Percentiles rank a stretch among this genome's conserved stretches.
phyloP scores from a whole-genome alignment of 2,329 filamentous ascomycete species.

The Triangularia setosa region DNA sequence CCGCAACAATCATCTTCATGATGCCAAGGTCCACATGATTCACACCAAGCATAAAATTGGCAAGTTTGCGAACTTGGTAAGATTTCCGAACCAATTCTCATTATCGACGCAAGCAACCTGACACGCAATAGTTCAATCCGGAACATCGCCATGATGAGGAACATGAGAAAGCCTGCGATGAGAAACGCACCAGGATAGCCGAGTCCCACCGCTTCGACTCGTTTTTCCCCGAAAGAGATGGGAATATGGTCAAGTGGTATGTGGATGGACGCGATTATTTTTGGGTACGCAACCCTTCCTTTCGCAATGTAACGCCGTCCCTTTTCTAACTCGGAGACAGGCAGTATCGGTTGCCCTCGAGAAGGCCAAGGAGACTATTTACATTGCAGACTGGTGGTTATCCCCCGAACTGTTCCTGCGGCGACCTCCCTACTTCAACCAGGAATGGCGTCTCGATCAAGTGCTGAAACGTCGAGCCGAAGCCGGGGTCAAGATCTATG shows the following conservation, averaged over 20 bases:
- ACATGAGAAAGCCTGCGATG: constrained; percentile 80
- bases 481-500: constrained; percentile 88
- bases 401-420: constrained; percentile 84
- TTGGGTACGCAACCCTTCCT: constrained; percentile 45
- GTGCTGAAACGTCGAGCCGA: constrained; percentile 85
- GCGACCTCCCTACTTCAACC: constrained; percentile 74
- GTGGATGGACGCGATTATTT: constrained; percentile 95
- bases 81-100: constrained; percentile 18
- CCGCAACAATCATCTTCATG: constrained; percentile 47
- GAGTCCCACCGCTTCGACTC: constrained; percentile 81
- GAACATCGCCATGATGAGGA: constrained; percentile 93
- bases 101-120: too few species aligned
- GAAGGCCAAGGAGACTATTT: constrained; percentile 85
- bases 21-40: constrained; percentile 53
- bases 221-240: constrained; percentile 81
- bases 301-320: neutral
- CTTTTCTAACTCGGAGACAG: constrained; percentile 9
- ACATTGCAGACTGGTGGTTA: constrained; percentile 96
- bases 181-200: constrained; percentile 68
- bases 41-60: constrained; percentile 62
- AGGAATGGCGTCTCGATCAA: constrained; percentile 83
- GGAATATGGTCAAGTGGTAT: constrained; percentile 93
- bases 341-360: constrained; percentile 88
- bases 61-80: constrained; percentile 59
- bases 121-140: constrained; percentile 59